Evolutionary conservation across 768 basidiomycete genomes (phyloP).

Genomic region (Mycena vitilis): DNA sequence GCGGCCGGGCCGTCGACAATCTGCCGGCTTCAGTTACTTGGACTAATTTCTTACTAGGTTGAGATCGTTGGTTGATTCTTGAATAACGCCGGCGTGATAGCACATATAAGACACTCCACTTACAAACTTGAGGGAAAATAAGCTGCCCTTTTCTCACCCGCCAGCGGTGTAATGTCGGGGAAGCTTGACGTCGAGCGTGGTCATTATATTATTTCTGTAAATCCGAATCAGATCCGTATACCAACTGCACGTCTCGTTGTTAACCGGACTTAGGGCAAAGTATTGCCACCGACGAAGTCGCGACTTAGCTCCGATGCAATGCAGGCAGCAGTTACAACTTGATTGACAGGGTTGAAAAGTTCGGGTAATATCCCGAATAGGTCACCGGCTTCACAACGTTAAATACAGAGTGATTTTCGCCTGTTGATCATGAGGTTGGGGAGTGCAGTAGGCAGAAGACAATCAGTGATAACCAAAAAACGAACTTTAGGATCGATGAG

Average conservation of each 20-base stretch:
- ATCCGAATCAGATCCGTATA: conserved; percentile 22
- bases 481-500: not conserved
- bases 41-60: too few relatives aligned
- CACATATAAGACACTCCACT: too few relatives aligned
- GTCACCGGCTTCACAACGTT: not conserved
- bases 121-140: too few relatives aligned
- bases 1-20: not conserved
- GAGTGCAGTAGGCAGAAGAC: not conserved
- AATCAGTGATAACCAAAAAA: not conserved
- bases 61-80: too few relatives aligned
- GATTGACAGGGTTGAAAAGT: too few relatives aligned
- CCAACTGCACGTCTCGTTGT: not conserved
- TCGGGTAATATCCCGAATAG: not conserved
- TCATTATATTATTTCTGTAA: not conserved
- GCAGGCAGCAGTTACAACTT: not conserved
- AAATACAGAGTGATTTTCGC: not conserved
- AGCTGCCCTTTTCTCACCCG: conserved; percentile 2
- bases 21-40: too few relatives aligned
- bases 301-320: conserved; percentile 35
- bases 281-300: conserved; percentile 35
- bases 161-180: conserved; percentile 24
- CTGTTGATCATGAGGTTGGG: too few relatives aligned
- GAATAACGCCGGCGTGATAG: too few relatives aligned
- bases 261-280: conserved; percentile 9
- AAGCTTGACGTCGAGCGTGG: not conserved